These are phyloP conservation scores for Rubia yunnanensis DNA, from an alignment of 257 asterid genomes.

Conservation along the genomic window DNA sequence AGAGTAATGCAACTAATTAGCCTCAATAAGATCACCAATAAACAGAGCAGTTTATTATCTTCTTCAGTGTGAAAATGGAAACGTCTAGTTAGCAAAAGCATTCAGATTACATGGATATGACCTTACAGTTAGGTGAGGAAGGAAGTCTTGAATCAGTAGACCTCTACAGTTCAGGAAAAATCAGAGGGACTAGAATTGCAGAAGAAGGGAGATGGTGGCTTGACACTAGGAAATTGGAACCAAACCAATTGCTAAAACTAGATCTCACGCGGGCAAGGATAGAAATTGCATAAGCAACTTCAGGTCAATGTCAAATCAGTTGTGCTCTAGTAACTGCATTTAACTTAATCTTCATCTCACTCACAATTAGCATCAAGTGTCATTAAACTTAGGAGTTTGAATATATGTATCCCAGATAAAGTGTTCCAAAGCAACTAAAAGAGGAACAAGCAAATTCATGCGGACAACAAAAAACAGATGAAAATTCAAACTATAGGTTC, in stretches of 20 bases:
- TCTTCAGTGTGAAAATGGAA: not conserved
- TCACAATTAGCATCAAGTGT: not conserved
- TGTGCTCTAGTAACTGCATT: not conserved
- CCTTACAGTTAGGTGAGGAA: not conserved
- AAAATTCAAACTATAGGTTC: not conserved
- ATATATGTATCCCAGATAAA: not conserved
- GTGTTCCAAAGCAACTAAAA: not conserved
- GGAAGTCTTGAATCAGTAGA: not conserved
- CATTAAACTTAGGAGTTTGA: not conserved
- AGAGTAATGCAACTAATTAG: slow-evolving; percentile 2
- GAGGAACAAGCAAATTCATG: not conserved
- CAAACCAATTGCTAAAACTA: not conserved
- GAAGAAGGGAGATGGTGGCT: not conserved
- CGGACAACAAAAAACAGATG: not conserved
- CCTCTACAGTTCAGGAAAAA: not conserved
- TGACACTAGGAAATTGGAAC: not conserved
- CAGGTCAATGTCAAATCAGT: not conserved
- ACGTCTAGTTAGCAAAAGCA: not conserved
- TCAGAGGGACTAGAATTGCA: not conserved
- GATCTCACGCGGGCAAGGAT: not conserved
- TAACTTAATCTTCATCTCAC: not conserved
- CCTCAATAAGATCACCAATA: not conserved
- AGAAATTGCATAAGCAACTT: not conserved
- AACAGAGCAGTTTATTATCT: not conserved
- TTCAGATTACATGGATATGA: not conserved